Evolutionary conservation across 2,329 filamentous ascomycete genomes (phyloP).

Genomic region (Cladosporium austrohemisphaericum): DNA sequence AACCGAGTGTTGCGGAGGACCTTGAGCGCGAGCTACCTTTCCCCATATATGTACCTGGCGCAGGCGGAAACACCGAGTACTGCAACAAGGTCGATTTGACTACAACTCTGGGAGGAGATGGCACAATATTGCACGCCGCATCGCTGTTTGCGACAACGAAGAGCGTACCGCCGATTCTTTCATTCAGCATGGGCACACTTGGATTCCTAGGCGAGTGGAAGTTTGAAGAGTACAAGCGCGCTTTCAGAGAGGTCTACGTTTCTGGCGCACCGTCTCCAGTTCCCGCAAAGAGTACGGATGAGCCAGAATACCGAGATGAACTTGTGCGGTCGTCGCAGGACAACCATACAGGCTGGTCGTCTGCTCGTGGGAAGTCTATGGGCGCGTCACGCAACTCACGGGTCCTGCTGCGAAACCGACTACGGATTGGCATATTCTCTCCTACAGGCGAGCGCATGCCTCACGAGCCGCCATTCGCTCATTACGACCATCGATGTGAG

Average conservation of each 20-base stretch:
- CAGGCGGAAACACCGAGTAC: constrained; percentile 40
- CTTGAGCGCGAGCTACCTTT: constrained; percentile 69
- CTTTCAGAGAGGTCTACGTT: constrained; percentile 92
- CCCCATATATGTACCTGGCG: constrained; percentile 59
- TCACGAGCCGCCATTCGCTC: constrained; percentile 31
- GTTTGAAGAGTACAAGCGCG: constrained; percentile 85
- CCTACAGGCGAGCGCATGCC: constrained; percentile 54
- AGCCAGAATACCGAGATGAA: constrained; percentile 18
- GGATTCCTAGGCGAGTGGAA: constrained; percentile 97
- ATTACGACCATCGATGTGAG: constrained; percentile 32
- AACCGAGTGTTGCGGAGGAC: constrained; percentile 67
- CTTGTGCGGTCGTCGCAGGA: constrained; percentile 18
- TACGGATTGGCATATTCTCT: constrained; percentile 82
- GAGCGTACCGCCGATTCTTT: constrained; percentile 83
- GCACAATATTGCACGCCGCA: constrained; percentile 80
- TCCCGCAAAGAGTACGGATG: constrained; percentile 21
- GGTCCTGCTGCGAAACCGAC: constrained; percentile 78
- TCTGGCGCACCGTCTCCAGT: constrained; percentile 50
- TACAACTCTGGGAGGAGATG: constrained; percentile 87
- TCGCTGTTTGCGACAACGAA: constrained; percentile 79
- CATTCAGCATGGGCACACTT: constrained; percentile 94
- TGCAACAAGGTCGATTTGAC: constrained; percentile 82
- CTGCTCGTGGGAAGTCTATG: constrained; percentile 75
- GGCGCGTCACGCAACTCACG: constrained; percentile 70
- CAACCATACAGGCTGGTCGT: constrained; percentile 60